Evolutionary conservation across 805 yeast species (phyloP).

Genomic region (Cyberlindnera mississippiensis): DNA sequence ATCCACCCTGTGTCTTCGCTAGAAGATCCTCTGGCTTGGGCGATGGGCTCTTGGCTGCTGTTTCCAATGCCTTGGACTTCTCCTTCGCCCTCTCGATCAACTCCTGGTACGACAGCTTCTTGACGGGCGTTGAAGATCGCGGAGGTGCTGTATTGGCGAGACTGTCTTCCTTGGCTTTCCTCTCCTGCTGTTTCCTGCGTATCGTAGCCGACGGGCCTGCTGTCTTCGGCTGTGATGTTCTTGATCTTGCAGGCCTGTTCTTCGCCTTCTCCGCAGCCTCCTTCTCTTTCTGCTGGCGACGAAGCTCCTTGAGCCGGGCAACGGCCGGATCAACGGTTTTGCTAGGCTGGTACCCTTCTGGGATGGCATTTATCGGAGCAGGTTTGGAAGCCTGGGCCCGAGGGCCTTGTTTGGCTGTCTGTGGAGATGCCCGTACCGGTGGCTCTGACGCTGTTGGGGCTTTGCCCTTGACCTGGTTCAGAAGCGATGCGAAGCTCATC

Average conservation of each 20-base stretch:
- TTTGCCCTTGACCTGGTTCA: constrained; percentile 19
- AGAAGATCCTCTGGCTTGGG: constrained; percentile 10
- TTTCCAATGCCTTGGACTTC: constrained; percentile 23
- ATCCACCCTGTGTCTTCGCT: constrained; percentile 3
- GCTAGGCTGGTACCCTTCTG: constrained; percentile 2
- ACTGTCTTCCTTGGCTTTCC: neutral
- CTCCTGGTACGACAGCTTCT: constrained; percentile 50
- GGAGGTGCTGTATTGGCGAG: neutral
- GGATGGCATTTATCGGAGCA: constrained; percentile 8
- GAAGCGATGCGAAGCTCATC: constrained; percentile 21
- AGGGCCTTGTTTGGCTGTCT: neutral
- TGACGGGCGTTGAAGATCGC: constrained; percentile 25
- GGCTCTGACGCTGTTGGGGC: constrained; percentile 8
- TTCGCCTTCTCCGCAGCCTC: constrained; percentile 22
- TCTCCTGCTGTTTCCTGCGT: constrained; percentile 1
- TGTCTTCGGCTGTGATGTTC: constrained; percentile 1
- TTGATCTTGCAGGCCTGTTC: constrained; percentile 3
- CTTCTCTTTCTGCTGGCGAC: constrained; percentile 47
- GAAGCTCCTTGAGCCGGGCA: constrained; percentile 59
- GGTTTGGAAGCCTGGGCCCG: neutral
- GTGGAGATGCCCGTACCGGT: neutral
- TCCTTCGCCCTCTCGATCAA: constrained; percentile 54
- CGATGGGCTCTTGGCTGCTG: constrained; percentile 19
- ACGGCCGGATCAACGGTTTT: constrained; percentile 64
- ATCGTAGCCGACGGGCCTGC: constrained; percentile 2